These are phyloP conservation scores for Ziziphus jujuba DNA, from an alignment of 306 rosid species.

Conservation along the genomic window DNA sequence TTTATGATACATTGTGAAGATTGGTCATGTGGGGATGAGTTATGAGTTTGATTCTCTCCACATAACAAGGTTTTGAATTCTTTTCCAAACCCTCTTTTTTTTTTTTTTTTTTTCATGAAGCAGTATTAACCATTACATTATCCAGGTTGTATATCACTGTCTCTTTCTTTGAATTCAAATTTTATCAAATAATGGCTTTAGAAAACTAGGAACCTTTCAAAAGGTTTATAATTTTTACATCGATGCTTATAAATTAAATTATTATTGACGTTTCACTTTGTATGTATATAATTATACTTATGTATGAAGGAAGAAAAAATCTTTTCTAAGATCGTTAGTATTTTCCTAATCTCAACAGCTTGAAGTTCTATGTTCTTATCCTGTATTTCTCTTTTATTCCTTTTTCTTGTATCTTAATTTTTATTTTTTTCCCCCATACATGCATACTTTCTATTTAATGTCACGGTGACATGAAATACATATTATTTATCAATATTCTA, in stretches of 20 bases:
- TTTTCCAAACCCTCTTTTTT: neutral
- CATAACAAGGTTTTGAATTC: constrained; percentile 13
- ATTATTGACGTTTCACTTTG: neutral
- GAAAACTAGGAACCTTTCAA: too few species aligned
- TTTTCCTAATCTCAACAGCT: constrained; percentile 27
- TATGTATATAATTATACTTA: neutral
- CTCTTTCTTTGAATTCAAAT: constrained; percentile 25
- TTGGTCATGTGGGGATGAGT: neutral
- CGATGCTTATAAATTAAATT: neutral
- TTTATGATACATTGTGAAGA: constrained; percentile 26
- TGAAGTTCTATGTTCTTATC: constrained; percentile 20
- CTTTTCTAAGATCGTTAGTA: neutral
- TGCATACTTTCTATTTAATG: neutral
- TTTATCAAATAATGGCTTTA: constrained; percentile 4
- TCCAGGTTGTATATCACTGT: constrained; percentile 9
- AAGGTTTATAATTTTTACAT: neutral
- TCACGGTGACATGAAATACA: neutral
- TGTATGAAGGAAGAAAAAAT: constrained; percentile 12
- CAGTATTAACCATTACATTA: neutral
- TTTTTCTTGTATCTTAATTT: neutral
- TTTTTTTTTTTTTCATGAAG: neutral
- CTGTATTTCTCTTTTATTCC: constrained; percentile 5
- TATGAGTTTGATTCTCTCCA: constrained; percentile 21
- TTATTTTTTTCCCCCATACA: neutral
- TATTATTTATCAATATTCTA: neutral